A percentile compares a stretch with the other conserved stretches of the same genome.
phyloP scores from a whole-genome alignment of 1,139 yeast species.

The Pichia sp. region DNA sequence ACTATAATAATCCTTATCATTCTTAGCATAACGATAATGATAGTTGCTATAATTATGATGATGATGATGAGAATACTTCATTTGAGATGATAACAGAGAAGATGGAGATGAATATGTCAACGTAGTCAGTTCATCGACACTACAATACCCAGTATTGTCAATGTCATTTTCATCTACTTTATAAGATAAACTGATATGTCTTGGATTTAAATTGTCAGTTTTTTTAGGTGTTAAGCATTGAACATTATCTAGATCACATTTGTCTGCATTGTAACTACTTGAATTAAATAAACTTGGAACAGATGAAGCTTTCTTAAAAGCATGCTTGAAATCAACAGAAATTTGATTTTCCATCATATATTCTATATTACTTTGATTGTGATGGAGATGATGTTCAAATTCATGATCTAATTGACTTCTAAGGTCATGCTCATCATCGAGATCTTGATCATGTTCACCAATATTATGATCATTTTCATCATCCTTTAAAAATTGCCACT shows the following conservation, averaged over 20 bases:
- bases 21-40: background rate
- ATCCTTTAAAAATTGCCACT: background rate
- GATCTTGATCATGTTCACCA: background rate
- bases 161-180: background rate
- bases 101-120: background rate
- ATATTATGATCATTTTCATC: too few species aligned
- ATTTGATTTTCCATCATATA: background rate
- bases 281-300: background rate
- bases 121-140: background rate
- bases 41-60: background rate
- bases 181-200: background rate
- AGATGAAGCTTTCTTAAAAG: background rate
- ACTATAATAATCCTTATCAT: too few species aligned
- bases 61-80: background rate
- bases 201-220: background rate
- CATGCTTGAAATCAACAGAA: background rate
- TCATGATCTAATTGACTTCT: too few species aligned
- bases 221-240: background rate
- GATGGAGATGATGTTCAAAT: background rate
- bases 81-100: background rate
- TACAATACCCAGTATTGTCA: background rate
- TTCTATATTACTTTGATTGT: background rate
- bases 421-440: background rate
- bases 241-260: background rate
- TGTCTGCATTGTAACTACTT: background rate